Percentiles rank a stretch among this genome's conserved stretches.
Conservation (phyloP, 495 filamentous ascomycete genomes). For the Penicillium soppii region DNA sequence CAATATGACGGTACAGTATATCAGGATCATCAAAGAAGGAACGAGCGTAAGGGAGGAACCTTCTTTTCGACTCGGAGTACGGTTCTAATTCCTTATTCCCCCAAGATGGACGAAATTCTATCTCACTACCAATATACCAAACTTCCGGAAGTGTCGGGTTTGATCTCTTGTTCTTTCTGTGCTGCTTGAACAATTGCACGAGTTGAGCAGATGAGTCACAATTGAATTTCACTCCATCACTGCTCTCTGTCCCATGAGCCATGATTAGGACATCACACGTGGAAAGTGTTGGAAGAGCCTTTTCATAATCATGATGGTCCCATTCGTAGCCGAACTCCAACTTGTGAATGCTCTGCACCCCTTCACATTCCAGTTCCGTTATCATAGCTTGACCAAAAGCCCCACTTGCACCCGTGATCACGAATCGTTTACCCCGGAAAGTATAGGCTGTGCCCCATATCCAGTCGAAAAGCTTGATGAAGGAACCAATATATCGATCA, state of each 20-base stretch:
- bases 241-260: background rate
- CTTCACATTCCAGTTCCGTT: slow-evolving; percentile 4
- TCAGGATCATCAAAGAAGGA: slow-evolving; percentile 10
- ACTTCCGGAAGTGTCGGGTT: slow-evolving; percentile 14
- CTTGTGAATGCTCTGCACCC: slow-evolving; percentile 4
- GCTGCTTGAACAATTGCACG: slow-evolving; percentile 5
- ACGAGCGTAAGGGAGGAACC: slow-evolving; percentile 16
- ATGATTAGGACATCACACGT: background rate
- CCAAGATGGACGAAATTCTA: slow-evolving; percentile 5
- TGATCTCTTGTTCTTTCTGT: background rate
- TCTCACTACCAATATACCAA: slow-evolving; percentile 18
- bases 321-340: slow-evolving; percentile 2
- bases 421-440: slow-evolving; percentile 13
- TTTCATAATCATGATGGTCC: background rate
- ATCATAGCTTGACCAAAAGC: slow-evolving; percentile 15
- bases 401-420: slow-evolving; percentile 12
- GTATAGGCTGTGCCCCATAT: slow-evolving; percentile 20
- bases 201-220: slow-evolving; percentile 10
- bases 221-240: slow-evolving; percentile 9
- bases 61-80: slow-evolving; percentile 6
- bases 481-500: slow-evolving; percentile 21
- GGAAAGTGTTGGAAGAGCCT: background rate
- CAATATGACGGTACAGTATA: slow-evolving; percentile 16
- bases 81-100: slow-evolving; percentile 4
- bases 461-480: slow-evolving; percentile 24